Percentiles rank a stretch among this genome's conserved stretches.
These are phyloP conservation scores for Hypsizygus ulmarius DNA, from an alignment of 1,284 basidiomycete genomes.

Conservation along the genomic window DNA sequence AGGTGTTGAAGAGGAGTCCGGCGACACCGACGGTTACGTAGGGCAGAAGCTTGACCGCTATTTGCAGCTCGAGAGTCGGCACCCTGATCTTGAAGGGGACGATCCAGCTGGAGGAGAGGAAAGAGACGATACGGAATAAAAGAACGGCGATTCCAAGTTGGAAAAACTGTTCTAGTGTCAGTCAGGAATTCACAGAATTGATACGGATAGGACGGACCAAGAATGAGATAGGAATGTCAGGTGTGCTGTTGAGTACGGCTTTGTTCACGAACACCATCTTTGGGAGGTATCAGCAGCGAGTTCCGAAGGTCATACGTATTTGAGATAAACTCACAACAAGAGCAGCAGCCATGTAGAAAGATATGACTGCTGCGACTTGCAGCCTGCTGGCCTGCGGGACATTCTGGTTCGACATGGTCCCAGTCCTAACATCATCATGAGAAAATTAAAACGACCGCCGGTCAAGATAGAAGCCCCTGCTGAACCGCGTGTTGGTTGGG, in stretches of 20 bases:
- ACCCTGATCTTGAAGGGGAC: slow-evolving; percentile 35
- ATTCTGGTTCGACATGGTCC: too few species aligned
- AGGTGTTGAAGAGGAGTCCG: slow-evolving; percentile 61
- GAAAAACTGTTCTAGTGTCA: slow-evolving; percentile 30
- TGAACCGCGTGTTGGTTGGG: too few species aligned
- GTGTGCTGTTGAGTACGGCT: slow-evolving; percentile 52
- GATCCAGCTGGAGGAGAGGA: slow-evolving; percentile 27
- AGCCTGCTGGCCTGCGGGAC: slow-evolving; percentile 2
- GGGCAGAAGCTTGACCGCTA: slow-evolving; percentile 43
- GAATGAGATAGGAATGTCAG: slow-evolving; percentile 56
- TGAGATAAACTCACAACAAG: slow-evolving; percentile 44
- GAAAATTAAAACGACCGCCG: too few species aligned
- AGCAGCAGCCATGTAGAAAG: slow-evolving; percentile 63
- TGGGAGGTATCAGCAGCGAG: background rate
- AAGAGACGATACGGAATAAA: slow-evolving; percentile 43
- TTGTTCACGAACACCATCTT: slow-evolving; percentile 63
- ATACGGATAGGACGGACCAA: slow-evolving; percentile 22
- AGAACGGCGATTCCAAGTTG: slow-evolving; percentile 56
- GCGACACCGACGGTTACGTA: slow-evolving; percentile 50
- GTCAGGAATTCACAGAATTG: background rate
- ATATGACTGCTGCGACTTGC: slow-evolving; percentile 55
- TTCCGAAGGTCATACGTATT: background rate
- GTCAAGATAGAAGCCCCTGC: too few species aligned
- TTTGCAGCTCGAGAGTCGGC: slow-evolving; percentile 39
- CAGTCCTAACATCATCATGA: too few species aligned